Base-by-base conservation (phyloP, 2,329 filamentous ascomycete genomes). In the Phaeophleospora eucalypticola region DNA sequence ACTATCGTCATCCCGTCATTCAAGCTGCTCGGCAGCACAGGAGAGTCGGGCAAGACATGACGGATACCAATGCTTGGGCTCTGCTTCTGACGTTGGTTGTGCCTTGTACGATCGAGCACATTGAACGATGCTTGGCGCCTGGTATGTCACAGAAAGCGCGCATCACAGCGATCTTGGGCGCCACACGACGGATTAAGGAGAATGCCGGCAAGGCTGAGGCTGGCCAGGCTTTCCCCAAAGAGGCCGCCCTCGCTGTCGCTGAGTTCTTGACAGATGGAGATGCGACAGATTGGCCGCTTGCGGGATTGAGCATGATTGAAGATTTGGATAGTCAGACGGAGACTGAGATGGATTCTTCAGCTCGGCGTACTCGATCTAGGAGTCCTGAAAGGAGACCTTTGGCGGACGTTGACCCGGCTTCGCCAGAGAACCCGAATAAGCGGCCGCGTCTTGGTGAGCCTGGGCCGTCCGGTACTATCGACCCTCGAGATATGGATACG, bases 71-170 rank as follows among this genome's bases (percentile, higher is more conserved):
- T 33, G 43, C 38, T 16, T 57, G 54, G 52, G 48, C 54, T 3
- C 44, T 56, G 32, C 39, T 72, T 3, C 51, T 73, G 8, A 65
- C 67, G 18, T 54, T 73, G 1, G 66, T 73, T 1, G 65, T 72
- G 24, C 68, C 70, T 1, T 58, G 63, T 32, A 65, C 70, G 0
- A 56, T 73, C 3, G 69, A 73, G 45, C 73, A 76, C 51, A 66
- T 74, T 40, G 66, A 73, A 44, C 63, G 62, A 8, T 72, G 68
- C 41, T 46, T 74, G 4, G 53, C 51, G 4, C n/a, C 54, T 9
- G 46, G 46, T 15, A 36, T 66, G 34, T 49, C 58, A 3, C 47
- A 57, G 12, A 42, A 48, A 6, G 53, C 62, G 4, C 61, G 61
- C 4, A 49, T 69, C 15, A 63, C 66, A 27, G 64, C 68, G 2